Evolutionary conservation across 805 yeast species (phyloP).

Genomic region (Pichia membranifaciens): DNA sequence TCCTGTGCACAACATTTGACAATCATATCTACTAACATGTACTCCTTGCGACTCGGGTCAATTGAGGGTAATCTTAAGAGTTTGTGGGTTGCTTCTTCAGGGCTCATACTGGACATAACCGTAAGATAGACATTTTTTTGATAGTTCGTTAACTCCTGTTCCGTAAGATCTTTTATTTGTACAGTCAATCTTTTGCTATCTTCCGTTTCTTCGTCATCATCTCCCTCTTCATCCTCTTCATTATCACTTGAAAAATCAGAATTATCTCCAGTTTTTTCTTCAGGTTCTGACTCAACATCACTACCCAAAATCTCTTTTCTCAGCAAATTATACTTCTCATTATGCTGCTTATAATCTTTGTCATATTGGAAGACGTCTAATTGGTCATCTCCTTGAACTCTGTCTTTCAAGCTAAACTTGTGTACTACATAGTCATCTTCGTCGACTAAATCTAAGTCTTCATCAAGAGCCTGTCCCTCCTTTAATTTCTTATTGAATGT

Average conservation of each 20-base stretch:
- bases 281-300: conserved; percentile 18
- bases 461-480: conserved; percentile 35
- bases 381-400: conserved; percentile 38
- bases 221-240: conserved; percentile 23
- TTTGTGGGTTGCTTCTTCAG: conserved; percentile 91
- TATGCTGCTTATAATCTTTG: conserved; percentile 43
- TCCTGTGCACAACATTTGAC: conserved; percentile 81
- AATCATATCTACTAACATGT: conserved; percentile 62
- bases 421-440: conserved; percentile 59
- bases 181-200: conserved; percentile 20
- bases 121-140: conserved; percentile 77
- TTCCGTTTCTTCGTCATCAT: conserved; percentile 19
- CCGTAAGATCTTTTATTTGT: conserved; percentile 61
- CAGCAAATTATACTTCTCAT: conserved; percentile 40
- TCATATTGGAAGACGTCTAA: conserved; percentile 49
- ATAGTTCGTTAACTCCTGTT: conserved; percentile 52
- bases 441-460: conserved; percentile 54
- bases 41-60: conserved; percentile 38
- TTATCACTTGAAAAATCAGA: conserved; percentile 13
- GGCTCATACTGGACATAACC: conserved; percentile 82
- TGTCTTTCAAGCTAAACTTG: conserved; percentile 47
- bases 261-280: conserved; percentile 13
- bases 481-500: conserved; percentile 40
- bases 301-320: conserved; percentile 41
- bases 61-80: conserved; percentile 46